Evolutionary conservation across 2,329 filamentous ascomycete species (phyloP), one percentile per base, ranked within the genome.

Genomic region (Geosmithia flava): DNA sequence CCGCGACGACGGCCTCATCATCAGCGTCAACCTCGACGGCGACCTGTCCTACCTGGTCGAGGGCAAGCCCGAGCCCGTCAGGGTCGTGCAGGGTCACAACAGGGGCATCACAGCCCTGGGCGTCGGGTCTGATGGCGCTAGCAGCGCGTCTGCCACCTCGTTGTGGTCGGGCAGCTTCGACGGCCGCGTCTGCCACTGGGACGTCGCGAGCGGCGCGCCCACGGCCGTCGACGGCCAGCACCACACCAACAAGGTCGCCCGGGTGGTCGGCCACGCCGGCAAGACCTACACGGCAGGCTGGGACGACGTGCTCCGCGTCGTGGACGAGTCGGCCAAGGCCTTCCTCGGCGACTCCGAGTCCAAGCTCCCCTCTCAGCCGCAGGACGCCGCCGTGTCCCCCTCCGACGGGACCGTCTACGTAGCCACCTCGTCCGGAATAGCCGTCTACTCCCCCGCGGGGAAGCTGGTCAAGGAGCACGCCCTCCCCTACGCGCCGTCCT

Each of bases 141-240:
- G 6, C 33, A 11, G 33, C 33, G 6, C 29, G 7, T 78, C 82
- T 51, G 69, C 67, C 4, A 72, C 81, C 48, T 86, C 83, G 1
- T 66, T 97, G 15, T 90, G 83, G 74, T 94, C 91, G 1, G 93
- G 93, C 51, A 95, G 89, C 66, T 94, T 90, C 55, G 93, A 98
- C 53, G 93, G 93, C 44, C 79, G 86, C 40, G 79, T 95, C 23
- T 86, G 85, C 61, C 80, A 78, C 49, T 98, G 93, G 91, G 83
- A 97, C 59, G 62, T 87, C 27, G 68, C 74, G 16, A 77, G 74
- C 3, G 91, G 90, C 1, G 62, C 72, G 42, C 87, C 83, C 20
- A 74, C 80, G 29, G 75, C 77, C 13, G 76, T 94, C 11, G 86
- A 93, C 52, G 91, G 93, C 27, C 80, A 87, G 54, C 72, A 78